Evolutionary conservation across 306 rosid genomes (phyloP), one percentile per base, ranked within the genome.

Genomic region (Astragalus membranaceus): DNA sequence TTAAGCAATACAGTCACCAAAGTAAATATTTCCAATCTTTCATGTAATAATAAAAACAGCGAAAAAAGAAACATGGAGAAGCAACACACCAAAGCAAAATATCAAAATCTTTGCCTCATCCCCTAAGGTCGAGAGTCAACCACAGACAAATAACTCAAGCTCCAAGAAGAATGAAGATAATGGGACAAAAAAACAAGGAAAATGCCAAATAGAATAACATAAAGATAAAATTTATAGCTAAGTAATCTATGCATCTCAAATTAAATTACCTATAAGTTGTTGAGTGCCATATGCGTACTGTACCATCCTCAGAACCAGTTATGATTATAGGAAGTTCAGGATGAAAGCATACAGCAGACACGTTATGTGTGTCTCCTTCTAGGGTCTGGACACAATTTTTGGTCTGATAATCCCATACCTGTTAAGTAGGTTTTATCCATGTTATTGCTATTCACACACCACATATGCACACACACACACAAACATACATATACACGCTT

Each of bases 341-440:
- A 78, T 95, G 99, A 75, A 95, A 95, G 84, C 96, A 95, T 46
- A 95, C 99, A 72, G 96, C 99, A 81, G 99, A 95, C 57, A 95
- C 97, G 83, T 95, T 95, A 87, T 95, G 99, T n/a, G 99, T 95
- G 74, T 95, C 96, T 63, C 99, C 99, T 14, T 95, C 99, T 67
- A 95, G 91, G 49, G 99, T 95, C 88, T 95, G 99, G 83, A 95
- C 99, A 83, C 99, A 95, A 83, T 96, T 83, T 82, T 91, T 95
- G 60, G 97, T 95, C 86, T 95, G 99, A 82, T 95, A 95, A 78
- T 95, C 99, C 99, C 99, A 95, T 56, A 95, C 96, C 99, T 95
- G 85, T 16, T 72, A 48, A 85, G 80, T 15, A 66, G 60, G 47
- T 64, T 60, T 42, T 41, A 66, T 13, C 48, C 39, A 60, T 56